These are phyloP conservation scores for Blastomyces gilchristii DNA, from an alignment of 2,329 filamentous ascomycete species.

Conservation along the genomic window DNA sequence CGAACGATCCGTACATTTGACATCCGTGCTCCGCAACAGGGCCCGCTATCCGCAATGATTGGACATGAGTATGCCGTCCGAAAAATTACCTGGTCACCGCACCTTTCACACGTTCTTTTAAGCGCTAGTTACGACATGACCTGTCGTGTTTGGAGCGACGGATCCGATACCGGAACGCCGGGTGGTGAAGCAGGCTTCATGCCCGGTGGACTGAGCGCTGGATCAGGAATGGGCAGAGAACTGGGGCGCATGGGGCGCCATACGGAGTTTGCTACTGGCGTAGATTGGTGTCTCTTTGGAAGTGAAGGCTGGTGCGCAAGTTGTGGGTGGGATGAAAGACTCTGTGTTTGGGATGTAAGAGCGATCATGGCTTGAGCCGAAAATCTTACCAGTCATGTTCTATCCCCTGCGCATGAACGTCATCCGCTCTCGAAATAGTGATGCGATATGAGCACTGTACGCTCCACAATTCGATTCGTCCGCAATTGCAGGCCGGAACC, in stretches of 20 bases:
- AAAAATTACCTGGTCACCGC: conserved; percentile 81
- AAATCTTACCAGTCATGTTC: neutral
- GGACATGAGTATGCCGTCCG: conserved; percentile 90
- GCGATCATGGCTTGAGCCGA: conserved; percentile 43
- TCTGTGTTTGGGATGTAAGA: conserved; percentile 85
- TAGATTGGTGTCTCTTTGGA: conserved; percentile 97
- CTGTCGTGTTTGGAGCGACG: conserved; percentile 85
- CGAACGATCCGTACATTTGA: conserved; percentile 81
- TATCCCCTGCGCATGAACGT: too few species aligned
- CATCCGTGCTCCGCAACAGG: conserved; percentile 62
- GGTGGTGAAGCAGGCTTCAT: conserved; percentile 30
- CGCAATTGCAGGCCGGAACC: neutral
- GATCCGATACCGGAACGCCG: conserved; percentile 35
- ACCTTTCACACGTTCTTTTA: conserved; percentile 76
- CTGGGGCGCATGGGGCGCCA: conserved; percentile 83
- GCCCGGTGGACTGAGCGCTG: conserved; percentile 31
- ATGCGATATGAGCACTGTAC: neutral
- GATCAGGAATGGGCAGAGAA: conserved; percentile 51
- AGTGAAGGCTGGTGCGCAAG: conserved; percentile 92
- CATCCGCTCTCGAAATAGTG: neutral
- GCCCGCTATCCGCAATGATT: conserved; percentile 61
- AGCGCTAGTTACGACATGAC: conserved; percentile 98
- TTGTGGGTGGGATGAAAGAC: conserved; percentile 84
- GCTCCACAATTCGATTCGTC: neutral
- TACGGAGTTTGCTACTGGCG: conserved; percentile 90